Evolutionary conservation across 225 moss, liverwort and hornwort species (phyloP), one percentile per base, ranked within the genome.

Genomic region (Rhytidiadelphus loreus): DNA sequence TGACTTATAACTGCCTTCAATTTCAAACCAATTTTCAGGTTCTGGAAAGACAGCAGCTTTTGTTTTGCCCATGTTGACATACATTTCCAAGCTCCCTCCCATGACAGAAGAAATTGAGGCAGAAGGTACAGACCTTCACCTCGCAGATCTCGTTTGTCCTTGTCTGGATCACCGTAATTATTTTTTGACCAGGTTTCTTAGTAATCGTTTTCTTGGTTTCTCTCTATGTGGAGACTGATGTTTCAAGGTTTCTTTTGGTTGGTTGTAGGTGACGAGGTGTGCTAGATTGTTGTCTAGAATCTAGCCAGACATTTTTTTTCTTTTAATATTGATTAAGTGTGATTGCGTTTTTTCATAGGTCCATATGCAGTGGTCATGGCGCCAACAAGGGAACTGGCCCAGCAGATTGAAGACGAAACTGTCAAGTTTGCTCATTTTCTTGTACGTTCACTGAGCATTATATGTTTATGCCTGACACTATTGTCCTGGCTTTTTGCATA

Each of bases 1-100:
- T 86, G 86, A 83, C 74, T 29, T 61, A 77, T 39, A 81, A 46
- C n/a, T 85, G 62, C 56, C 62, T 77, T 48, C 28, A 39, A n/a
- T 88, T 88, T 55, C 41, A 44, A 87, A 85, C 39, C 35, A 46
- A 85, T 81, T 86, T 91, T 88, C 94, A 96, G 97, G 98, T 89
- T 99, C 97, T 86, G 98, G 98, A 87, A 99, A 99, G 91, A 99
- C 98, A n/a, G 98, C 98, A 57, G 98, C 98, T 60, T 99, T 99
- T 92, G 98, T 99, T 83, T 89, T 99, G 91, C 98, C 98, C n/a
- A 99, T 99, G 98, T 95, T 99, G 80, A 99, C 98, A 13, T 99
- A 99, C 80, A 99, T 99, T 89, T 99, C 97, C 86, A 99, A 95
- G 90, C 94, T 99, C 62, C 98, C 98, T 63, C 98, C 98, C 16